Evolutionary conservation across 768 basidiomycete species (phyloP).

Genomic region (Termitomyces sp.): DNA sequence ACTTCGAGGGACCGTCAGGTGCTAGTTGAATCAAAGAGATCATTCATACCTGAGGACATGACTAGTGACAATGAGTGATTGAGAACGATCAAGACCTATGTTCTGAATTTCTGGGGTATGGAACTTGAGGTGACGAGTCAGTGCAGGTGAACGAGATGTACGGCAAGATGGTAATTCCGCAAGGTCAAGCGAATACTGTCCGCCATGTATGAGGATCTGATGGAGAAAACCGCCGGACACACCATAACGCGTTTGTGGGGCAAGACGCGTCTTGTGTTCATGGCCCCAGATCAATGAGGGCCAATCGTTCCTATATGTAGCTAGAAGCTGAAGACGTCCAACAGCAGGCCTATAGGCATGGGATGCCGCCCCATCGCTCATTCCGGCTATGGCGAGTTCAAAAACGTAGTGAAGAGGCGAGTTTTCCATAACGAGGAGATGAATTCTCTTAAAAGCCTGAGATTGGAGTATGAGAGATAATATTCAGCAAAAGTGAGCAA

Average conservation of each 20-base stretch:
- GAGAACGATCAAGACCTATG: constrained; percentile 38
- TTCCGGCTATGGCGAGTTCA: constrained; percentile 43
- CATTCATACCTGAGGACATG: constrained; percentile 31
- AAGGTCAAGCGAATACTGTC: constrained; percentile 36
- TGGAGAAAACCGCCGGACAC: constrained; percentile 43
- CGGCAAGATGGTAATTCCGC: constrained; percentile 45
- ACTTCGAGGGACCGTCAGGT: constrained; percentile 13
- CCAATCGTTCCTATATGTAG: constrained; percentile 44
- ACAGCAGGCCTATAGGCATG: constrained; percentile 30
- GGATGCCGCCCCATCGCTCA: constrained; percentile 43
- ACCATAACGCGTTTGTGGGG: constrained; percentile 30
- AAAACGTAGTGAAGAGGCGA: constrained; percentile 44
- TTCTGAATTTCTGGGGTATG: constrained; percentile 36
- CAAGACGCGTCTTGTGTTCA: constrained; percentile 37
- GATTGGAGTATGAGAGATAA: neutral
- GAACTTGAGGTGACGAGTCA: constrained; percentile 40
- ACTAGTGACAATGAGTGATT: constrained; percentile 38
- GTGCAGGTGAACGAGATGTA: constrained; percentile 33
- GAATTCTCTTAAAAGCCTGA: constrained; percentile 43
- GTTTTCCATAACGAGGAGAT: constrained; percentile 38
- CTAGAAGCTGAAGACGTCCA: constrained; percentile 38
- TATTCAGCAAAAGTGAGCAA: neutral
- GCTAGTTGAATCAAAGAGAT: neutral
- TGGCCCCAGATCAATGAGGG: constrained; percentile 41
- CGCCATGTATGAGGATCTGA: constrained; percentile 32